These are phyloP conservation scores for Clonostachys chloroleuca DNA, from an alignment of 2,329 filamentous ascomycete species.

Conservation along the genomic window DNA sequence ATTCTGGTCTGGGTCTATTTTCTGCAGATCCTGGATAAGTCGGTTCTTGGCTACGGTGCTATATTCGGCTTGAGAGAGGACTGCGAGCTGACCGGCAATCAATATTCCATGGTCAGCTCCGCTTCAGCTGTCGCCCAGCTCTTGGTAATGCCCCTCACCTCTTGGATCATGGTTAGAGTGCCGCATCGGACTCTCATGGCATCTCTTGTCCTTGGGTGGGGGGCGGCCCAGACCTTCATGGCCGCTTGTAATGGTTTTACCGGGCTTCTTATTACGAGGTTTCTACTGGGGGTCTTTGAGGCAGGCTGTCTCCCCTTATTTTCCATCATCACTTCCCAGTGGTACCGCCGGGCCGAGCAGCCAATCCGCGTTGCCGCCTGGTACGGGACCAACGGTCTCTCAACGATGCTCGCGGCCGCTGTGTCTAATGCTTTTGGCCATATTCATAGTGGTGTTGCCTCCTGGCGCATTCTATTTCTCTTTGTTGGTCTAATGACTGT, in stretches of 20 bases:
- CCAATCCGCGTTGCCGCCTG: constrained; percentile 60
- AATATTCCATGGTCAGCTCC: constrained; percentile 54
- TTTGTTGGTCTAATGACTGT: constrained; percentile 59
- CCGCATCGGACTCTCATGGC: constrained; percentile 57
- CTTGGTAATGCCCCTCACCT: constrained; percentile 56
- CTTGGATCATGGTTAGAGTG: constrained; percentile 55
- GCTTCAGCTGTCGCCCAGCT: constrained; percentile 57
- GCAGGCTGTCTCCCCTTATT: constrained; percentile 46
- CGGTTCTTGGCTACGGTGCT: constrained; percentile 52
- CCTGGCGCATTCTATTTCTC: constrained; percentile 51
- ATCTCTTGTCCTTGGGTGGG: constrained; percentile 36
- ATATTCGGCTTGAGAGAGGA: constrained; percentile 48
- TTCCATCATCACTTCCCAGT: constrained; percentile 40
- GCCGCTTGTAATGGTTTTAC: constrained; percentile 42
- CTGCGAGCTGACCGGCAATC: constrained; percentile 41
- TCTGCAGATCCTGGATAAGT: constrained; percentile 55
- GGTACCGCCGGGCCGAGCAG: constrained; percentile 50
- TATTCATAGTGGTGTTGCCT: constrained; percentile 27
- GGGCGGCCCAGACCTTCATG: constrained; percentile 35
- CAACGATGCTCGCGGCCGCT: constrained; percentile 51
- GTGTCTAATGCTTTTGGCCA: constrained; percentile 54
- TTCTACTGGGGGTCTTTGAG: constrained; percentile 44
- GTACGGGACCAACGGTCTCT: constrained; percentile 59
- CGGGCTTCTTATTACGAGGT: constrained; percentile 40
- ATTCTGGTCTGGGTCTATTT: constrained; percentile 57